These are phyloP conservation scores for Acanthamoeba divionensis DNA, from an alignment of 208 protist species.

Conservation along the genomic window DNA sequence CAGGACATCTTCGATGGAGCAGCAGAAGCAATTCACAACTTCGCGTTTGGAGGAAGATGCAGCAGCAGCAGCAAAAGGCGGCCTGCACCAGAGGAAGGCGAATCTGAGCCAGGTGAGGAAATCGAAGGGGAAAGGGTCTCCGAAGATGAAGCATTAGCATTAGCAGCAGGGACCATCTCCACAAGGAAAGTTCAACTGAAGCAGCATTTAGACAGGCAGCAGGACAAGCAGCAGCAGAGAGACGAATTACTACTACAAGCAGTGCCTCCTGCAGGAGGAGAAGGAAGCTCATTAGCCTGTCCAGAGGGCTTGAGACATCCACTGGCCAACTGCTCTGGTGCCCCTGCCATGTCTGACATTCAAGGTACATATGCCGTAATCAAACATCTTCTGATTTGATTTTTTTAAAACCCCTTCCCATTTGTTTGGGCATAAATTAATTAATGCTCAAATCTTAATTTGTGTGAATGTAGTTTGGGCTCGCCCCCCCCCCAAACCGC, in stretches of 20 bases:
- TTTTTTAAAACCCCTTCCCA: background rate
- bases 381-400: background rate
- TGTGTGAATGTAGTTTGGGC: background rate
- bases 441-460: background rate
- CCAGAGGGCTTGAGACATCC: background rate
- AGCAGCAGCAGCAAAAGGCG: too few relatives aligned
- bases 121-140: background rate
- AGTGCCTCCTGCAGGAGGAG: background rate
- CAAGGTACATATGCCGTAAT: background rate
- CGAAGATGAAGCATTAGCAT: background rate
- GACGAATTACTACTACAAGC: background rate
- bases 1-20: too few relatives aligned
- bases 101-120: too few relatives aligned
- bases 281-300: background rate
- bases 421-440: background rate
- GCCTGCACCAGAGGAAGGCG: too few relatives aligned
- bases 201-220: background rate
- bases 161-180: background rate
- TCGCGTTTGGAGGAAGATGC: too few relatives aligned
- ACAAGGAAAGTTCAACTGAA: background rate
- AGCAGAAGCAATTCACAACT: too few relatives aligned
- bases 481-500: background rate
- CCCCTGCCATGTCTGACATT: constrained; percentile 22
- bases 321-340: background rate
- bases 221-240: background rate